A percentile compares a stretch with the other conserved stretches of the same genome.
Conservation (phyloP, 495 filamentous ascomycete species). For the Podospora tetraspora region DNA sequence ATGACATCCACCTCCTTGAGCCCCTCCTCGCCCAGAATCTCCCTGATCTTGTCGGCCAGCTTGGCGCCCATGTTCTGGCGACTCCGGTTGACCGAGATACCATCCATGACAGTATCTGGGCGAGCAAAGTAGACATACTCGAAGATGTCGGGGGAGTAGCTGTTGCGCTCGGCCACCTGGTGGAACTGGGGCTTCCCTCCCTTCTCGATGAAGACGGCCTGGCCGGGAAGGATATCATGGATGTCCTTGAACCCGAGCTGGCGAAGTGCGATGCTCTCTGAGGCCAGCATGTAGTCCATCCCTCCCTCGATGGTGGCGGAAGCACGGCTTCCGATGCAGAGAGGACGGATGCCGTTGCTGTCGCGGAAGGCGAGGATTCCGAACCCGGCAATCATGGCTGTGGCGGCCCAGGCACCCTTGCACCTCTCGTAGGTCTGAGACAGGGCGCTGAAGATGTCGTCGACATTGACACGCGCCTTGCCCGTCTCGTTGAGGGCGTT, state of each 20-base stretch:
- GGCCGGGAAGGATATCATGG: conserved; percentile 77
- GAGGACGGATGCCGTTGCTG: conserved; percentile 81
- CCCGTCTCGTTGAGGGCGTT: conserved; percentile 92
- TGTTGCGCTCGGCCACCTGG: conserved; percentile 65
- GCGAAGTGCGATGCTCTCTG: conserved; percentile 87
- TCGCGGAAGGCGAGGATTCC: conserved; percentile 85
- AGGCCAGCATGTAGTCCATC: conserved; percentile 94
- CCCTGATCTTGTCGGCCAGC: conserved; percentile 71
- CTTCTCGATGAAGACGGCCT: conserved; percentile 92
- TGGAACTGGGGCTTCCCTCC: conserved; percentile 68
- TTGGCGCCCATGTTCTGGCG: conserved; percentile 90
- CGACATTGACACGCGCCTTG: conserved; percentile 87
- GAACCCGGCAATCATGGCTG: conserved; percentile 91
- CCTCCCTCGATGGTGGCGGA: conserved; percentile 57
- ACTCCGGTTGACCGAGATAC: conserved; percentile 83
- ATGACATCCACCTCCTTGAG: conserved; percentile 80
- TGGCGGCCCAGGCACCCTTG: conserved; percentile 68
- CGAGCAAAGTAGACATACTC: conserved; percentile 86
- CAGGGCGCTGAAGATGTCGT: conserved; percentile 80
- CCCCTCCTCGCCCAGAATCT: conserved; percentile 65
- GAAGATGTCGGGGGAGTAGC: conserved; percentile 90
- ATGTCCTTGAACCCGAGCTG: conserved; percentile 83
- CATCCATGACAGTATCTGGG: conserved; percentile 87
- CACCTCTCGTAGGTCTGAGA: conserved; percentile 70
- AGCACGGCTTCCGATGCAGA: conserved; percentile 72